Evolutionary conservation across 352 stramenopile genomes (phyloP), one percentile per base, ranked within the genome.

Genomic region (Phytophthora tentaculata): DNA sequence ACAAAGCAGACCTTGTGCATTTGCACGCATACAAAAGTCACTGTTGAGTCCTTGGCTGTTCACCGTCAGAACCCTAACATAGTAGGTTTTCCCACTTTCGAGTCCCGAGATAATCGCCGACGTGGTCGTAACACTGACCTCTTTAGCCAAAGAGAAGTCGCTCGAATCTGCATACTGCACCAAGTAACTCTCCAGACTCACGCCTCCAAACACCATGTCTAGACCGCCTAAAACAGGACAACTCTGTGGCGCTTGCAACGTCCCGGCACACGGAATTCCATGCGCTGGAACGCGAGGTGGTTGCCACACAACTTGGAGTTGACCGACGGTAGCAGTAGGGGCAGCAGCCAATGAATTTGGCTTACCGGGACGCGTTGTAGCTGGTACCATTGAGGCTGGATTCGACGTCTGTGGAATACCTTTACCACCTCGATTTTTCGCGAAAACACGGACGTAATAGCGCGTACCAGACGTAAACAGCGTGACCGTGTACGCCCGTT

Each of bases 391-490:
- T 0, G 79, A 88, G 1, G 75, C 53, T 1, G 82, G 87, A 0
- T 73, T 81, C 37, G 87, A 69, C 12, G 66, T 77, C 73, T 95
- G 87, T 4, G 81, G 73, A 1, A 75, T 84, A 8, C 86, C 84
- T n/a, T 74, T 55, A 5, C 84, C 87, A 5, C 78, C 77, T 0
- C 67, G 56, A 51, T 93, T 95, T 10, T 85, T 74, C 0, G 96
- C 96, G 13, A 89, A 88, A 17, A 98, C 91, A 24, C 94, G 88
- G 12, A 98, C 86, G 61, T 91, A 98, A 74, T 98, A 98, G 14
- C 76, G 56, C 0, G 80, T 86, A 10, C 89, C 88, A 9, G 92
- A 81, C 17, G 84, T 94, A 3, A 99, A 79, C 23, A 90, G 64
- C 29, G 77, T 89, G 58, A 97, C 92, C 35, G 80, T 90, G 75